Evolutionary conservation across 2,329 filamentous ascomycete genomes (phyloP).

Genomic region (Colletotrichum aenigma): DNA sequence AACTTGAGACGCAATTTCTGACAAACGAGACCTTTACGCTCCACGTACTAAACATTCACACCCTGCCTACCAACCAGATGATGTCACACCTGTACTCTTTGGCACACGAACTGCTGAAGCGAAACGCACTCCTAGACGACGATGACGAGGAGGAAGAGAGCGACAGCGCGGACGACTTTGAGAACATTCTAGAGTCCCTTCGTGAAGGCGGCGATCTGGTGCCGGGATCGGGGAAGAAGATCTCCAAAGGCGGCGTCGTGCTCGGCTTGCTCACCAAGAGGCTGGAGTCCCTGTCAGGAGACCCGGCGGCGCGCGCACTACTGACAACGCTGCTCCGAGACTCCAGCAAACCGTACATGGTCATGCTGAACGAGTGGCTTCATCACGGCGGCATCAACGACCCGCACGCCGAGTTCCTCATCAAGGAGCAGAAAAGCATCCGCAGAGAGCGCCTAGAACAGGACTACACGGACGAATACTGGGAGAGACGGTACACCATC

Average conservation of each 20-base stretch:
- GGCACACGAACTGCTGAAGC: conserved; percentile 84
- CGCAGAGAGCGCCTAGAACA: conserved; percentile 88
- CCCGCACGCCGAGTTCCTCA: conserved; percentile 89
- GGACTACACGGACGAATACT: conserved; percentile 99
- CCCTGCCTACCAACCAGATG: conserved; percentile 88
- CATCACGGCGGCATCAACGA: conserved; percentile 96
- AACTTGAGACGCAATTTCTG: conserved; percentile 90
- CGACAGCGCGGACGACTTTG: conserved; percentile 82
- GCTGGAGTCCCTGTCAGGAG: conserved; percentile 88
- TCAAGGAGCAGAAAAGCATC: conserved; percentile 96
- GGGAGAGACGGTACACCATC: conserved; percentile 96
- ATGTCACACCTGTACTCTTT: conserved; percentile 88
- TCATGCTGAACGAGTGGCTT: conserved; percentile 98
- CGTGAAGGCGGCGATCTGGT: conserved; percentile 84
- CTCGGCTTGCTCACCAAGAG: conserved; percentile 84
- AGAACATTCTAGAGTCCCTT: conserved; percentile 90
- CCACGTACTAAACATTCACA: conserved; percentile 91
- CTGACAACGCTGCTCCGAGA: conserved; percentile 84
- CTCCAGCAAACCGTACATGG: conserved; percentile 93
- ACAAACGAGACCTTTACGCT: conserved; percentile 89
- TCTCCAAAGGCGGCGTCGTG: conserved; percentile 97
- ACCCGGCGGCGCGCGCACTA: conserved; percentile 83
- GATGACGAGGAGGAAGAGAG: conserved; percentile 72
- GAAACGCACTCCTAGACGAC: conserved; percentile 85
- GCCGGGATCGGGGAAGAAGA: conserved; percentile 81